These are phyloP conservation scores for Escallonia rubra DNA, from an alignment of 129 eudicot genomes.

Conservation along the genomic window DNA sequence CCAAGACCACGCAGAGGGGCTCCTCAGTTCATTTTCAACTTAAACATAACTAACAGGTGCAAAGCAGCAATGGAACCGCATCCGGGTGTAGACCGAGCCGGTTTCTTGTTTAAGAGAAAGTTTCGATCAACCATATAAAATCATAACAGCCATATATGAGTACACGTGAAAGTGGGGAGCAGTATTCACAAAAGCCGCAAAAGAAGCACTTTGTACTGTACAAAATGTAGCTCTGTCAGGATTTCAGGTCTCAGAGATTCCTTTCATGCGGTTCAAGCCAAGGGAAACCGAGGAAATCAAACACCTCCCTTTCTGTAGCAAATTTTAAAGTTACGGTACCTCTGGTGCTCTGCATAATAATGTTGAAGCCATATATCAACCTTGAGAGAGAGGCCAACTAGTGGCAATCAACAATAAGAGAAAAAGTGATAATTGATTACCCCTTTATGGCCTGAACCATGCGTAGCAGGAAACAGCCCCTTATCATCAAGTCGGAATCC, in stretches of 20 bases:
- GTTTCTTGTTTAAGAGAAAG: too few species aligned
- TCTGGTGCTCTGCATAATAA: slow-evolving; percentile 49
- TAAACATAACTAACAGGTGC: too few species aligned
- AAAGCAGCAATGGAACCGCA: too few species aligned
- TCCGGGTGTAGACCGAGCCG: too few species aligned
- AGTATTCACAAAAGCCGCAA: too few species aligned
- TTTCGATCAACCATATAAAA: too few species aligned
- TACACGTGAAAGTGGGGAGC: too few species aligned
- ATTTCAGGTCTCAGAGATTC: slow-evolving; percentile 42
- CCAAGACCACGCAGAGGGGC: too few species aligned
- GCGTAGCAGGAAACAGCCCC: slow-evolving; percentile 83
- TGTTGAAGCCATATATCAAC: slow-evolving; percentile 4
- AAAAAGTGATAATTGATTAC: slow-evolving; percentile 23
- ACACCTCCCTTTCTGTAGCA: slow-evolving; percentile 77
- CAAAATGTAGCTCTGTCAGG: too few species aligned
- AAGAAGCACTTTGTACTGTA: too few species aligned
- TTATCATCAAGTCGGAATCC: slow-evolving; percentile 92
- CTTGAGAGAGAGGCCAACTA: not conserved
- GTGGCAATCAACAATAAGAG: not conserved
- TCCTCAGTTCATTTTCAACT: too few species aligned
- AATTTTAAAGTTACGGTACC: slow-evolving; percentile 77
- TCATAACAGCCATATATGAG: too few species aligned
- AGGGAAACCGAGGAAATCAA: slow-evolving; percentile 85
- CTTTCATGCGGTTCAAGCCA: slow-evolving; percentile 84
- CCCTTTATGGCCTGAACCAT: slow-evolving; percentile 60